A percentile compares a stretch with the other conserved stretches of the same genome.
phyloP scores from a whole-genome alignment of 2,329 filamentous ascomycete species.

The Claviceps pazoutovae region DNA sequence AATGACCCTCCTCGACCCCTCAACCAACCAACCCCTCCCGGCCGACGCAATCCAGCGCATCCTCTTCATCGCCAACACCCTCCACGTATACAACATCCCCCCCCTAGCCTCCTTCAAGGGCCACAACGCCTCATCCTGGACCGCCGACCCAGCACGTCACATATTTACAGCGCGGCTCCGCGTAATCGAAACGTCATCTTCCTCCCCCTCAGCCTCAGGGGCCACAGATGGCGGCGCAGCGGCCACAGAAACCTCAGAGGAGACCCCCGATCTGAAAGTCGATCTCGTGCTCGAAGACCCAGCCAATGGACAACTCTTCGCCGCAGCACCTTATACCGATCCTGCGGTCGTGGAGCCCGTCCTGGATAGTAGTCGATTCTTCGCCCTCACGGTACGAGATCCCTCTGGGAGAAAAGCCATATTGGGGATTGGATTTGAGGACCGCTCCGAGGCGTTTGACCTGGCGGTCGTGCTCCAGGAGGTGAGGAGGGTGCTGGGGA shows the following conservation, averaged over 20 bases:
- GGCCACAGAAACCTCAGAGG: slow-evolving; percentile 18
- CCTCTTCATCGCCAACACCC: slow-evolving; percentile 59
- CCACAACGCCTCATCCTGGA: slow-evolving; percentile 68
- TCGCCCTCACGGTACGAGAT: slow-evolving; percentile 68
- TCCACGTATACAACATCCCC: slow-evolving; percentile 82
- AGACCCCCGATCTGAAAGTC: slow-evolving; percentile 43
- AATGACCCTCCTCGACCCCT: slow-evolving; percentile 54
- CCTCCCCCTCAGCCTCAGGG: not conserved
- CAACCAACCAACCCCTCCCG: slow-evolving; percentile 54
- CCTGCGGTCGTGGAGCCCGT: slow-evolving; percentile 58
- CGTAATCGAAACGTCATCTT: slow-evolving; percentile 49
- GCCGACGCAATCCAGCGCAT: slow-evolving; percentile 71
- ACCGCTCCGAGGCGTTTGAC: slow-evolving; percentile 74
- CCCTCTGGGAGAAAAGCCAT: slow-evolving; percentile 62
- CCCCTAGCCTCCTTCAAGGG: slow-evolving; percentile 65
- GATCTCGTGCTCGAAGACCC: slow-evolving; percentile 72
- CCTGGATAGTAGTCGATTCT: slow-evolving; percentile 69
- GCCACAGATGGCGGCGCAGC: not conserved
- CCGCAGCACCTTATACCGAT: slow-evolving; percentile 64
- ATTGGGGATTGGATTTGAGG: slow-evolving; percentile 76
- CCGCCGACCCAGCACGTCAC: slow-evolving; percentile 51
- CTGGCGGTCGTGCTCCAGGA: slow-evolving; percentile 72
- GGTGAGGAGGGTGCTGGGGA: slow-evolving; percentile 53
- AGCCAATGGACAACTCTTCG: slow-evolving; percentile 60
- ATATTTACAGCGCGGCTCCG: slow-evolving; percentile 80